Percentiles rank a stretch among this genome's conserved stretches.
Conservation (phyloP, 768 basidiomycete genomes). For the Suillus sp. region DNA sequence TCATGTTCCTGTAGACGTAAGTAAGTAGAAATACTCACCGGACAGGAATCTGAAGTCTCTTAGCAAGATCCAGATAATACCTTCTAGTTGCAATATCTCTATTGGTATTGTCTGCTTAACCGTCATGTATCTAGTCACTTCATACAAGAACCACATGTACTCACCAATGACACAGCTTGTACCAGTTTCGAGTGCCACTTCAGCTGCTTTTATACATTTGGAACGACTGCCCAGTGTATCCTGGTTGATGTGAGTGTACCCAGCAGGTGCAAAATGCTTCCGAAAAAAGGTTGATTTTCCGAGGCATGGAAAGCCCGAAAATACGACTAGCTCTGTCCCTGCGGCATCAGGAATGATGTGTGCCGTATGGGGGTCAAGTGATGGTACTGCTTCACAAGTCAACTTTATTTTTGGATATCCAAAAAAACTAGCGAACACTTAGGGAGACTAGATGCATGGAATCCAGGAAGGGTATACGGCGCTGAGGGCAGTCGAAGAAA, state of each 20-base stretch:
- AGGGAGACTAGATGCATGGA: conserved; percentile 56
- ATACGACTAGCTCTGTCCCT: conserved; percentile 53
- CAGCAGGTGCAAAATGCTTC: conserved; percentile 62
- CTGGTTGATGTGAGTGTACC: conserved; percentile 87
- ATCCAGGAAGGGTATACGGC: conserved; percentile 61
- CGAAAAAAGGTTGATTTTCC: conserved; percentile 87
- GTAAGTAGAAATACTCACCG: conserved; percentile 44
- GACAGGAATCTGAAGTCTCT: conserved; percentile 50
- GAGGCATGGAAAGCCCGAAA: conserved; percentile 61
- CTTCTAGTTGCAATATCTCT: conserved; percentile 69
- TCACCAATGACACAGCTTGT: conserved; percentile 78
- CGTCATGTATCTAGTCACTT: conserved; percentile 9
- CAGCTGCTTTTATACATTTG: conserved; percentile 71
- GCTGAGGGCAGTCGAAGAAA: conserved; percentile 58
- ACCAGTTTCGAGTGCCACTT: conserved; percentile 52
- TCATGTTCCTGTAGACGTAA: background rate
- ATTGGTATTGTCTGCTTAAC: conserved; percentile 84
- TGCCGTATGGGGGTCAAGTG: conserved; percentile 21
- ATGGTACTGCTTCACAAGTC: conserved; percentile 42
- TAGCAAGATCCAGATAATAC: conserved; percentile 70
- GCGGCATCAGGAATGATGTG: conserved; percentile 17
- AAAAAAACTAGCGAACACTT: conserved; percentile 21
- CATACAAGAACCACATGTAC: conserved; percentile 22
- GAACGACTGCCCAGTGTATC: conserved; percentile 74
- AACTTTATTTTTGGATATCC: conserved; percentile 4